Base-by-base conservation (phyloP, 2,329 filamentous ascomycete genomes). In the Xylaria sp. region DNA sequence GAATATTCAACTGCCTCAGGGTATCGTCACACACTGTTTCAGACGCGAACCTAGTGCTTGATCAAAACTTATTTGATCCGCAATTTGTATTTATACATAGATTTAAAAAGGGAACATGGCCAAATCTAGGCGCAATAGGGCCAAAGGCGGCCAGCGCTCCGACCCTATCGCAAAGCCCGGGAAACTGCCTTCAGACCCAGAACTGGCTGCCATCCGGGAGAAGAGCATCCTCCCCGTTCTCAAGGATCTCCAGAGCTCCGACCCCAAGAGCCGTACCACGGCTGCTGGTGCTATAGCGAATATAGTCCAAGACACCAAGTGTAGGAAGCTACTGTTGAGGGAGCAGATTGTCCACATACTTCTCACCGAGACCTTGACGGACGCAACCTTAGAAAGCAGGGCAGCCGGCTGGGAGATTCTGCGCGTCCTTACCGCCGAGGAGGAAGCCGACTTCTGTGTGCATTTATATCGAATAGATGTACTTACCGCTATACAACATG, bases 401-500 rank as follows among this genome's bases (percentile, higher is more conserved):
- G 84, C 87, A 45, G 85, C 87, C 19, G 88, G 87, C n/a, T 91
- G 88, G 88, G 83, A 84, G 12, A 88, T 90, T 66, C 77, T 91
- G 55, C 82, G 83, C 66, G 82, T 86, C 43, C 78, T 91, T 56
- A 84, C 83, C 2, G 78, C 84, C 65, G 84, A 89, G 70, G 88
- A 90, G 73, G 87, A 89, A 68, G 78, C 83, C 12, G 88, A 89
- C 70, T 90, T 90, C 62, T 88, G 86, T 65, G 78, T 90, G 19
- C 87, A 90, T 68, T 74, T 91, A 60, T 89, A 83, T 70, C 79
- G 88, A 45, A 78, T 84, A 28, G 87, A 89, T 72, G 75, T 89
- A 14, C 70, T 90, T 62, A 86, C 84, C 28, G 85, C 87, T 19
- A 80, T 89, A 61, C 82, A 85, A 60, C 82, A 84, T 72, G 86